Base-by-base conservation (phyloP, 2,329 filamentous ascomycete genomes). In the Penicillium glabrum region DNA sequence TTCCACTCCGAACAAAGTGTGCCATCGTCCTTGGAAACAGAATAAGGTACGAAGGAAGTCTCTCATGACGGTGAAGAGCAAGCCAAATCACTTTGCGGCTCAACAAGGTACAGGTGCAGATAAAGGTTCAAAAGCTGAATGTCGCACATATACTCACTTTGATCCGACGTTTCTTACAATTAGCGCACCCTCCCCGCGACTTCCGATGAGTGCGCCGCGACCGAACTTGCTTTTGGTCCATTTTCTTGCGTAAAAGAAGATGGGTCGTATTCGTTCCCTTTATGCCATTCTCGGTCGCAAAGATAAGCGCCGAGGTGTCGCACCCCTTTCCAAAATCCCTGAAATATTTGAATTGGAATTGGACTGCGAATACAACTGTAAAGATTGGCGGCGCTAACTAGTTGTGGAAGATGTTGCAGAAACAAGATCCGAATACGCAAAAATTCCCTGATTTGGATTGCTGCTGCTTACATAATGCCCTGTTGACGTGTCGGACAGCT, bases 91-190 rank as follows among this genome's bases (percentile, higher is more conserved):
- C 1, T 35, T 21, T 33, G 31, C 29, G 29, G 29, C 29, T 6
- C 5, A 23, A 43, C n/a, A 21, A 44, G 35, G 16, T 43, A 23
- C 10, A 29, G 37, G 14, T 10, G 35, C 16, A 16, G 5, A 10
- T 10, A 31, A 35, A 3, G 33, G 16, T 21, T 16, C n/a, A 9
- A 2, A 35, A 23, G 10, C 11, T 13, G 16, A 14, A 37, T 45
- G 31, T 33, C 14, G 13, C 31, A 19, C 14, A 11, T 14, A 27
- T 9, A 60, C 68, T 63, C 46, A 74, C 72, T 61, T 75, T 75
- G 9, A 75, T 65, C 14, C 72, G 69, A 7, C 72, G 59, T 51
- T 58, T 65, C 56, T 75, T 74, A 48, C 72, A 75, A 47, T 69
- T 71, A 11, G 49, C 53, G 54, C 72, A 75, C 4, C 72, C 72